Percentiles rank a stretch among this genome's conserved stretches.
Evolutionary conservation across 371 early-diverging fungal species (phyloP).

Genomic region (Fennellomyces sp.): DNA sequence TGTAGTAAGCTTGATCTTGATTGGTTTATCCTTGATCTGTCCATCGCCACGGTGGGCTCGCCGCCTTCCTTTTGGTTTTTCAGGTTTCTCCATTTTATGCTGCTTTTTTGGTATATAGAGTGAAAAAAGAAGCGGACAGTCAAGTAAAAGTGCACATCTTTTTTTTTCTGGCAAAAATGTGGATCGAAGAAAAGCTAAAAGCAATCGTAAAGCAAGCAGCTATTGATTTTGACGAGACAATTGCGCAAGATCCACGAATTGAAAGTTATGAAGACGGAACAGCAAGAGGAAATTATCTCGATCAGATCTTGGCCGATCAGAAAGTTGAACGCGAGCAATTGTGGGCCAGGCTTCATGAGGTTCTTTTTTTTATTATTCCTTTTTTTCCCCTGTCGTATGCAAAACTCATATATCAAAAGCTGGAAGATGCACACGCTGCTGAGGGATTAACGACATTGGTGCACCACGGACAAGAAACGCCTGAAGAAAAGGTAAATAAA

Average conservation of each 20-base stretch:
- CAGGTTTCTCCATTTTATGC: background rate
- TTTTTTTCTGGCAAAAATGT: conserved; percentile 6
- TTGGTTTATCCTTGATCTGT: conserved; percentile 13
- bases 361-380: background rate
- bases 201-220: conserved; percentile 34
- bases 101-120: background rate
- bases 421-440: conserved; percentile 17
- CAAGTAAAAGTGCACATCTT: background rate
- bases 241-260: conserved; percentile 20
- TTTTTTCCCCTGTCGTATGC: background rate
- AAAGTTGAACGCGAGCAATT: conserved; percentile 23
- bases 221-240: conserved; percentile 27
- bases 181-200: conserved; percentile 19
- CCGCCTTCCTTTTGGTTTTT: background rate
- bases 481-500: conserved; percentile 12
- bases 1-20: conserved; percentile 26
- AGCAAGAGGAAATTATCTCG: conserved; percentile 21
- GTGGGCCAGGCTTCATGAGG: conserved; percentile 37
- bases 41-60: background rate
- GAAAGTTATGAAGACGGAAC: conserved; percentile 34
- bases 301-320: conserved; percentile 26
- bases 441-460: conserved; percentile 3
- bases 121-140: background rate
- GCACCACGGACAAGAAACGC: background rate
- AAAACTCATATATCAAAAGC: conserved; percentile 8